Evolutionary conservation across 352 stramenopile genomes (phyloP).

Genomic region (Globisporangium sylvaticum): DNA sequence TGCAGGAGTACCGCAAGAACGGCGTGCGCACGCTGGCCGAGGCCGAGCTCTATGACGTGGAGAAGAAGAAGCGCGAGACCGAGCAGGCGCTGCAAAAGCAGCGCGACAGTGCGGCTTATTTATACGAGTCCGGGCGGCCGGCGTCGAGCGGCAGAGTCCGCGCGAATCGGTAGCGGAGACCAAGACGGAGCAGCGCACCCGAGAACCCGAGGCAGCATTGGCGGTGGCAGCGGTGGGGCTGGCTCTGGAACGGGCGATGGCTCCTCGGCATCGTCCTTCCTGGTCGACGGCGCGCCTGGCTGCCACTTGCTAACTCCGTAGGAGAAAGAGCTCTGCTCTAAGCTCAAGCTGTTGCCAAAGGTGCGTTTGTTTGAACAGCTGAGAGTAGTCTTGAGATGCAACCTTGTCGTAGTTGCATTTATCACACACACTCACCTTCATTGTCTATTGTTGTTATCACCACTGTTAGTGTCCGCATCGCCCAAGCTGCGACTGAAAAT

Average conservation of each 20-base stretch:
- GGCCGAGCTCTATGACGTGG: constrained; percentile 92
- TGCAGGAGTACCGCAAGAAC: constrained; percentile 95
- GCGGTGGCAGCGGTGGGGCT: constrained; percentile 7
- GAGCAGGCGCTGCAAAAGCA: constrained; percentile 89
- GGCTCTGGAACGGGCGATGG: constrained; percentile 6
- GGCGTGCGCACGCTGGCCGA: constrained; percentile 93
- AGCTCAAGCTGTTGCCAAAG: constrained; percentile 89
- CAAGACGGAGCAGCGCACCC: constrained; percentile 13
- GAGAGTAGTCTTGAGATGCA: neutral
- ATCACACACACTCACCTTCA: neutral
- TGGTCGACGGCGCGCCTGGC: constrained; percentile 77
- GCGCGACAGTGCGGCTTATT: constrained; percentile 81
- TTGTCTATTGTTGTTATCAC: no score
- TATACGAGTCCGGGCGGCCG: constrained; percentile 73
- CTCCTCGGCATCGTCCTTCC: constrained; percentile 44
- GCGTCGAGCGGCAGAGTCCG: constrained; percentile 54
- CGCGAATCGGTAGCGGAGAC: constrained; percentile 33
- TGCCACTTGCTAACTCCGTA: constrained; percentile 88
- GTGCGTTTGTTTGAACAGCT: constrained; percentile 20
- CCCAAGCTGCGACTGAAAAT: no score
- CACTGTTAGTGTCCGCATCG: no score
- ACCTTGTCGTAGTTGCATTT: no score
- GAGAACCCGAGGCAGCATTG: constrained; percentile 10
- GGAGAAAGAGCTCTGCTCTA: constrained; percentile 88
- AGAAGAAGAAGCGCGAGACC: constrained; percentile 92